Conservation (phyloP, 139 green algal species). For the Axilococcus clingmanii region DNA sequence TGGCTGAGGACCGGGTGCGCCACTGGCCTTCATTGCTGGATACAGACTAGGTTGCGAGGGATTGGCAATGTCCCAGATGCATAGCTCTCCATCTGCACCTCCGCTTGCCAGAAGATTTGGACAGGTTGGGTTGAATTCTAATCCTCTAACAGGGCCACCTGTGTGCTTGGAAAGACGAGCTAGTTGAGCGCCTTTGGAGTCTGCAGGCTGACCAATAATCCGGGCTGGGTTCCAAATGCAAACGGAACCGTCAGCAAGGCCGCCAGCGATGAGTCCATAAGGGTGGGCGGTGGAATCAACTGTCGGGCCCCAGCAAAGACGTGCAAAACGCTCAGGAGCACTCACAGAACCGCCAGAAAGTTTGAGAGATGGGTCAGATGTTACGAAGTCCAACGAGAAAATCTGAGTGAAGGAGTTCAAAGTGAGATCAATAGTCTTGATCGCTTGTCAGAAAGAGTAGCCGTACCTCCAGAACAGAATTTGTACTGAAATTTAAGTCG, state of each 20-base stretch:
- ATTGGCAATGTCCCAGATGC: slow-evolving; percentile 91
- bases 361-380: slow-evolving; percentile 23
- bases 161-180: slow-evolving; percentile 75
- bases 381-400: slow-evolving; percentile 59
- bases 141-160: slow-evolving; percentile 54
- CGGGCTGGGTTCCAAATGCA: slow-evolving; percentile 81
- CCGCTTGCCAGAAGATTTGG: slow-evolving; percentile 90
- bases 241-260: slow-evolving; percentile 82
- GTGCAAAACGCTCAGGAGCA: slow-evolving; percentile 77
- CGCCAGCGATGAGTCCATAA: slow-evolving; percentile 85
- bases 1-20: slow-evolving; percentile 15
- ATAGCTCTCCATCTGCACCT: slow-evolving; percentile 80
- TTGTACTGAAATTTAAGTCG: slow-evolving; percentile 77
- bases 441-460: background rate
- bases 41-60: slow-evolving; percentile 59
- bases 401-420: slow-evolving; percentile 43
- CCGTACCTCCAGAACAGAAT: slow-evolving; percentile 61
- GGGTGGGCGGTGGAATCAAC: slow-evolving; percentile 20
- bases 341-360: slow-evolving; percentile 43
- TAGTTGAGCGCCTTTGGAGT: slow-evolving; percentile 33
- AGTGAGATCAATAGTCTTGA: background rate
- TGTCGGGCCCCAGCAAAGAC: slow-evolving; percentile 67
- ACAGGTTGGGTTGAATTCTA: slow-evolving; percentile 90
- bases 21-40: slow-evolving; percentile 36
- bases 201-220: slow-evolving; percentile 44